These are phyloP conservation scores for Daldinia caldariorum DNA, from an alignment of 495 filamentous ascomycete species.

Conservation along the genomic window DNA sequence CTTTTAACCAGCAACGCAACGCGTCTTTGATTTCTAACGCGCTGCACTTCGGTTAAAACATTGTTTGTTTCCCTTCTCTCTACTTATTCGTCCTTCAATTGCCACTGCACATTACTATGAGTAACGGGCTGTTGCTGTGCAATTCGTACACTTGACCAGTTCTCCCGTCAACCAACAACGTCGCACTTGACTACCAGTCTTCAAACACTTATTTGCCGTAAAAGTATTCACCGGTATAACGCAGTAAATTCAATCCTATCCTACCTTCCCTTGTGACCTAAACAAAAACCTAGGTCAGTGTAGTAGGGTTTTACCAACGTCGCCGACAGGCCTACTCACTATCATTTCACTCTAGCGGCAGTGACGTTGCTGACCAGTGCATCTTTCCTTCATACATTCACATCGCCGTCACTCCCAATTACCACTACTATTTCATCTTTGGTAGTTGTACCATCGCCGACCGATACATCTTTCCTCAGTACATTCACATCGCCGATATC, in stretches of 20 bases:
- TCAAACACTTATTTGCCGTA: not conserved
- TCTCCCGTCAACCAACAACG: not conserved
- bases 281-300: not conserved
- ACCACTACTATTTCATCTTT: not conserved
- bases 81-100: not conserved
- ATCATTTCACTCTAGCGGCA: not conserved
- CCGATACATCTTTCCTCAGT: not conserved
- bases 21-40: not conserved
- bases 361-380: not conserved
- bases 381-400: not conserved
- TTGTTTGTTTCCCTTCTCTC: not conserved
- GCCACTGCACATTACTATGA: not conserved
- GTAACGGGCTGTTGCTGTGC: not conserved
- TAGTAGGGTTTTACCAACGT: not conserved
- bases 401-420: not conserved
- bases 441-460: not conserved
- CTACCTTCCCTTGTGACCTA: not conserved
- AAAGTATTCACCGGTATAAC: not conserved
- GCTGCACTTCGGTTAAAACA: not conserved
- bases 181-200: not conserved
- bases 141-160: not conserved
- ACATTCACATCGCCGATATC: not conserved
- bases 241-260: not conserved
- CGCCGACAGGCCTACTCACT: not conserved
- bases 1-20: not conserved